A percentile compares a stretch with the other conserved stretches of the same genome.
phyloP scores from a whole-genome alignment of 2,329 filamentous ascomycete genomes.

The Thermothelomyces thermophilus region DNA sequence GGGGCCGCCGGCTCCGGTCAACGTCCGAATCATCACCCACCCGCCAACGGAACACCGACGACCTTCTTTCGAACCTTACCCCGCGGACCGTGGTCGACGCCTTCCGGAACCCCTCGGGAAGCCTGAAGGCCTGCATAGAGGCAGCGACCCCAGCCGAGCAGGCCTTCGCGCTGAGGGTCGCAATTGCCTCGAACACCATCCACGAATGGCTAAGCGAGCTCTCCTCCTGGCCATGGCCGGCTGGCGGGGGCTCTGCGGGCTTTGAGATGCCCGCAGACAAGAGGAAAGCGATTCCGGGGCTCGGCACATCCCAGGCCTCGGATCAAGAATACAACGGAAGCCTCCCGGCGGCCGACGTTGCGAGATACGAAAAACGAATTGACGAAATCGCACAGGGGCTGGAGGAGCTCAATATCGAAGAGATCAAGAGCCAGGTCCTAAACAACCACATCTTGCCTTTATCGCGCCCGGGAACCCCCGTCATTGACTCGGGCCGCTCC shows the following conservation, averaged over 20 bases:
- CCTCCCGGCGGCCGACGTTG: slow-evolving; percentile 57
- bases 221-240: slow-evolving; percentile 51
- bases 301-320: slow-evolving; percentile 7
- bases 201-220: slow-evolving; percentile 72
- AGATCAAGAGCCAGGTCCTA: slow-evolving; percentile 82
- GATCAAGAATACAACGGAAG: slow-evolving; percentile 57
- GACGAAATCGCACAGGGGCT: slow-evolving; percentile 66
- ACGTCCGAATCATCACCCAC: slow-evolving; percentile 42
- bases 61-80: slow-evolving; percentile 55
- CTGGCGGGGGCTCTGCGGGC: slow-evolving; percentile 42
- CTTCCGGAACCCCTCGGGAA: slow-evolving; percentile 47
- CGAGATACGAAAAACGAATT: slow-evolving; percentile 63
- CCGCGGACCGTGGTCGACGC: slow-evolving; percentile 56
- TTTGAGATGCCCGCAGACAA: slow-evolving; percentile 45
- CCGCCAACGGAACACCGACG: slow-evolving; percentile 44
- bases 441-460: slow-evolving; percentile 66
- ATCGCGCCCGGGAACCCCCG: slow-evolving; percentile 45
- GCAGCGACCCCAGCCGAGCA: slow-evolving; percentile 58
- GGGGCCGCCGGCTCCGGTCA: slow-evolving; percentile 35
- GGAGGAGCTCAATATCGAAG: slow-evolving; percentile 68
- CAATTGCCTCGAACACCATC: slow-evolving; percentile 63
- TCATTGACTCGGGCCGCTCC: slow-evolving; percentile 39
- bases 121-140: slow-evolving; percentile 54
- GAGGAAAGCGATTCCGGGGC: slow-evolving; percentile 30
- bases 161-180: slow-evolving; percentile 64